A percentile compares a stretch with the other conserved stretches of the same genome.
Evolutionary conservation across 345 rosid genomes (phyloP).

Genomic region (Triadica sebifera): DNA sequence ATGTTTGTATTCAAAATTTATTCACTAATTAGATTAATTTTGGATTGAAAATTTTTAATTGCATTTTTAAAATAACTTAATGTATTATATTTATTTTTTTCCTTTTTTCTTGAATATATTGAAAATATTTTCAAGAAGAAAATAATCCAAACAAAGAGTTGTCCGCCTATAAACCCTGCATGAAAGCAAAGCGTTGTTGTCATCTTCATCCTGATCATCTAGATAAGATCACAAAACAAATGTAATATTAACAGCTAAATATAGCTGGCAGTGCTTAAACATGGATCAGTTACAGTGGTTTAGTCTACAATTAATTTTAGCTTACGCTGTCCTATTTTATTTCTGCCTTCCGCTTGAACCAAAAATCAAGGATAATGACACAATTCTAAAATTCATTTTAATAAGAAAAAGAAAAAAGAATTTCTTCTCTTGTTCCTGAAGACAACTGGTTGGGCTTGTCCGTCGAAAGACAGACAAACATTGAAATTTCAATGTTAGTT

Average conservation of each 20-base stretch:
- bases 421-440: not conserved
- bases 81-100: too few species aligned
- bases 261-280: not conserved
- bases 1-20: too few species aligned
- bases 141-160: too few species aligned
- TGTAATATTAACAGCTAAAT: not conserved
- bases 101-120: too few species aligned
- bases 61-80: too few species aligned
- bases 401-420: not conserved
- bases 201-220: too few species aligned
- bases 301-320: too few species aligned
- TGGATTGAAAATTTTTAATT: too few species aligned
- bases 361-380: not conserved
- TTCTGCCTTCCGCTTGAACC: not conserved
- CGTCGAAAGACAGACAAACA: conserved; percentile 1
- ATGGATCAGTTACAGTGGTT: too few species aligned
- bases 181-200: not conserved
- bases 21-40: too few species aligned
- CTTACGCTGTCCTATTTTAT: not conserved
- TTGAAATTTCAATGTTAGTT: not conserved
- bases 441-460: not conserved
- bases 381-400: not conserved
- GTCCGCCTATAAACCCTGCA: too few species aligned
- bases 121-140: too few species aligned
- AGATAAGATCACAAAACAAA: not conserved